Base-by-base conservation (phyloP, 1,139 yeast species). In the Pichiaceae sp. region DNA sequence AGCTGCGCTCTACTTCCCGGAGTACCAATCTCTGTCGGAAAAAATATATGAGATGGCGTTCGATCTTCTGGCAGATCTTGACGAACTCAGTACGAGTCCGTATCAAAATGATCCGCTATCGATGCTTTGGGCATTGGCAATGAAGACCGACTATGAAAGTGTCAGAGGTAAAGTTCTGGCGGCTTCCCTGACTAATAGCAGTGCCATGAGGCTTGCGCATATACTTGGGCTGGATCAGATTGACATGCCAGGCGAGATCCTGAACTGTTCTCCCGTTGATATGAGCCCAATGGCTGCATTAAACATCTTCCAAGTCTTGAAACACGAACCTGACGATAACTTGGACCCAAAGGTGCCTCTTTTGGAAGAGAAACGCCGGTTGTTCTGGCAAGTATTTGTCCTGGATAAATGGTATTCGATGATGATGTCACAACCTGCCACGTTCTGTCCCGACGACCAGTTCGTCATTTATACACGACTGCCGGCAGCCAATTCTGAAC, bases 321-420 rank as follows among this genome's bases (percentile, higher is more conserved):
- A 21, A 7, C 24, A 7, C 14, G 28, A 25, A 6, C 15, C 8
- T 6, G 49, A 45, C 33, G 56, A 51, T 37, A 37, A 39, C 15
- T 37, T 51, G 5, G 55, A 53, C 37, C 34, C 33, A 1, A 52
- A 52, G 11, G 43, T 52, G 7, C 41, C 54, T 11, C 34, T 49
- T 19, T 42, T 41, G 7, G 59, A 53, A 39, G 58, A 54, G 36
- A 39, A 49, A 14, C 36, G 59, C 27, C 33, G 54, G 12, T 46
- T 51, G n/a, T 41, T 54, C 24, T 54, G 59, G 59, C 54, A 50
- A 32, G 42, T 54, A 31, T 54, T 50, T 38, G 43, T 43, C 9
- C 31, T 44, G 4, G 59, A 53, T 40, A 52, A 52, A 36, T 53
- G 55, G 53, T 52, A 54, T 33, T 49, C 57, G n/a, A 36, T 53